Base-by-base conservation (phyloP, 2,329 filamentous ascomycete species). In the Pestalotiopsis sp. region DNA sequence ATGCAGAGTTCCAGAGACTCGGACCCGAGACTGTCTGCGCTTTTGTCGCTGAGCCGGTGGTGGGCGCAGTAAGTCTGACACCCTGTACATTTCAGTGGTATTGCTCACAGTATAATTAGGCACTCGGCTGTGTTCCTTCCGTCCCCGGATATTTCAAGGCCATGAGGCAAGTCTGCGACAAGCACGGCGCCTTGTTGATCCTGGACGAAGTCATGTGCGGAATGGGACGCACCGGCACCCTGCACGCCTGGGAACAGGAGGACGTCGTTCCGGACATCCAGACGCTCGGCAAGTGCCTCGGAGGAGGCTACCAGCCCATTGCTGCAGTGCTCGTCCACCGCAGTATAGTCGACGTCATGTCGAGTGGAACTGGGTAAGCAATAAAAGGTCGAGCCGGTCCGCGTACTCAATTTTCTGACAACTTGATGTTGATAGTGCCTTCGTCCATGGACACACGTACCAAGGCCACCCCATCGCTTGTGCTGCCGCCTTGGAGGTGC, bases 201-300 rank as follows among this genome's bases (percentile, higher is more conserved):
- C 80, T 95, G 0, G 93, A 96, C 74, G 93, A 95, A 65, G 85
- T 94, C 59, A 93, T 94, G 91, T 91, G 87, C 62, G 90, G 90
- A 2, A 86, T 59, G 63, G 62, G 57, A 14, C 62, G 62, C 25
- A 68, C 78, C n/a, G 57, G 39, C 13, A 62, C 61, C 27, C 11
- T 67, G 17, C 52, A 58, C 64, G 87, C 88, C 1, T 92, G 88
- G 86, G 83, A 91, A 72, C 83, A 88, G 62, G 85, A 90, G 36
- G 84, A 80, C 0, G 81, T 87, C 4, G 82, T 84, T 1, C 91
- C 91, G 0, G 91, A 93, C 73, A 84, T 93, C 4, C 86, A 91
- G 76, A 88, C 89, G 0, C 80, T 92, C 11, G 91, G 89, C 0
- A 93, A 93, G 76, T 89, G 88, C 0, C 81, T 93, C 0, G 89